Base-by-base conservation (phyloP, 768 basidiomycete genomes). In the Boletus vermiculosoides region DNA sequence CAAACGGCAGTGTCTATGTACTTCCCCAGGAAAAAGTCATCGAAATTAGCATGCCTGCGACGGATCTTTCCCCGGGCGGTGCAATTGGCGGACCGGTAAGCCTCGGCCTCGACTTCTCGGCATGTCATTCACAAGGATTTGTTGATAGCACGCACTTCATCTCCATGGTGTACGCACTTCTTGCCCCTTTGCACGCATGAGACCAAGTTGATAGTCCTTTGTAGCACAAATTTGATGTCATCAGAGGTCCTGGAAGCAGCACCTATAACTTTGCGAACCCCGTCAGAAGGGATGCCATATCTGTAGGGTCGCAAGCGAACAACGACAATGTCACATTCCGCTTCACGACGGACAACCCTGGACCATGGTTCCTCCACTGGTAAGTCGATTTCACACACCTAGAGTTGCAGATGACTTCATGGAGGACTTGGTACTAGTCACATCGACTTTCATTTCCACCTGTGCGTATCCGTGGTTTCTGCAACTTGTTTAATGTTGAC, bases 321-420 rank as follows among this genome's bases (percentile, higher is more conserved):
- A 68, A 49, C 71, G 61, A 71, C 41, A 69, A 66, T 15, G 75
- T 81, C 20, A 81, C 80, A 0, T 75, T 90, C 31, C 80, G 85
- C 10, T 89, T 86, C 74, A 66, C 64, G n/a, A 85, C 86, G 0
- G 81, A 88, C 66, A 89, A 88, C 68, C 78, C 85, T 1, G 64
- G 64, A 0, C 61, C 65, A 12, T 66, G 57, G 64, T 45, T 63
- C 41, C 18, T 66, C 12, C 64, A 66, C 16, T 66, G 65, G 62
- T 66, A 37, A 49, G 64, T 53, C 11, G 11, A 36, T 18, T 8
- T 25, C 18, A 1, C 18, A n/a, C 11, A 7, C 6, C 23, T n/a
- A 7, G 6, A 8, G 9, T 6, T n/a, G 1, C 23, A 18, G 16
- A 25, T 12, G 11, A n/a, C n/a, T 28, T 47, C 4, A 22, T 7